Evolutionary conservation across 2,329 filamentous ascomycete genomes (phyloP), one percentile per base, ranked within the genome.

Genomic region (Epicoccum sorghinum): DNA sequence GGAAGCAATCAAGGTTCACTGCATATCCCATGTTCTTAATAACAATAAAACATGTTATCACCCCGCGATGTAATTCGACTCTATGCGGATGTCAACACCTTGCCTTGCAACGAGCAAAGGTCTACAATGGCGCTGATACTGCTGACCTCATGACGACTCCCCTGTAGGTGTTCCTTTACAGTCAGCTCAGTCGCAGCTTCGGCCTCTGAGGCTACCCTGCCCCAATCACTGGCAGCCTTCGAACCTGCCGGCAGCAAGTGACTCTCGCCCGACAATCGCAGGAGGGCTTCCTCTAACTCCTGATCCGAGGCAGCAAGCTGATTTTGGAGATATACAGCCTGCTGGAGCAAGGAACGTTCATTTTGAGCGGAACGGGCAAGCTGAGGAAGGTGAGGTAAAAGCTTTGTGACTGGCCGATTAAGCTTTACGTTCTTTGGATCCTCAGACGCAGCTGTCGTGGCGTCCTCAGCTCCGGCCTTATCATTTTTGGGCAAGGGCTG

Each of bases 221-320:
- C 63, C 71, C 71, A 74, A 2, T 60, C 59, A 4, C 45, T 52
- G 1, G 68, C 60, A n/a, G 64, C 61, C 36, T 67, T 67, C 3
- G 64, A 60, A 1, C 68, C 69, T n/a, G 68, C 70, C 8, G 70
- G 66, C 4, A 76, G 58, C 8, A 77, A 57, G 47, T 75, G 73
- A 52, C 73, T 76, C 58, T 77, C 75, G 14, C 67, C 72, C 0
- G 74, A 71, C 1, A 77, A 62, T 5, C 74, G 65, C 4, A 68
- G 57, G 4, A 76, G 52, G 1, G 66, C 61, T 22, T 70, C 66
- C 10, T 60, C 55, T 1, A 66, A 61, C 3, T 72, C 68, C 24
- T 69, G 67, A 25, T 72, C 67, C 23, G 67, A 67, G 5, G 61
- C 45, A 25, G 61, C 58, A n/a, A 76, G 58, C 43, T 70, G 71